phyloP scores from a whole-genome alignment of 805 yeast genomes.

The Suhomyces sp. region DNA sequence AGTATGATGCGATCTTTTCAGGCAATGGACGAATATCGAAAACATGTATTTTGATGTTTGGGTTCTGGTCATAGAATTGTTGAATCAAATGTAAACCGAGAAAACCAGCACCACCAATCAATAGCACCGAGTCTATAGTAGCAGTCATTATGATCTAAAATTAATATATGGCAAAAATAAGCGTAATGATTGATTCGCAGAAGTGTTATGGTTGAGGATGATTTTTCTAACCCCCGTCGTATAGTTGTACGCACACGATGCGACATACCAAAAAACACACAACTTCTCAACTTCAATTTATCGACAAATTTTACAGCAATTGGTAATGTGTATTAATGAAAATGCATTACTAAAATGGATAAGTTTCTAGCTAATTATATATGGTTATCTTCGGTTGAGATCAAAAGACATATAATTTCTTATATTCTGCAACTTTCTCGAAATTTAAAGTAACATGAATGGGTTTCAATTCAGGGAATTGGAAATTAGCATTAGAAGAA shows the following conservation, averaged over 20 bases:
- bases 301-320: no score
- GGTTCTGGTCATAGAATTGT: constrained; percentile 66
- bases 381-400: neutral
- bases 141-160: constrained; percentile 1
- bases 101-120: constrained; percentile 96
- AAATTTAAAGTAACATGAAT: constrained; percentile 20
- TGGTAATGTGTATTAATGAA: no score
- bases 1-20: constrained; percentile 62
- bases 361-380: no score
- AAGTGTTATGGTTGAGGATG: no score
- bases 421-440: constrained; percentile 27
- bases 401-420: constrained; percentile 27
- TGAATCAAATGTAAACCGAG: constrained; percentile 89
- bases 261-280: no score
- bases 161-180: no score
- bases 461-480: constrained; percentile 26
- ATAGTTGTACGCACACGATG: no score
- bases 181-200: no score
- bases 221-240: no score
- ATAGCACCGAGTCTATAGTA: constrained; percentile 56
- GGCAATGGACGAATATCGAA: constrained; percentile 92
- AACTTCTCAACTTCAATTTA: no score
- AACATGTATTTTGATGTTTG: constrained; percentile 75
- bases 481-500: constrained; percentile 9
- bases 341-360: no score